Conservation (phyloP, 2,329 filamentous ascomycete genomes). For the Paramyrothecium roridum region DNA sequence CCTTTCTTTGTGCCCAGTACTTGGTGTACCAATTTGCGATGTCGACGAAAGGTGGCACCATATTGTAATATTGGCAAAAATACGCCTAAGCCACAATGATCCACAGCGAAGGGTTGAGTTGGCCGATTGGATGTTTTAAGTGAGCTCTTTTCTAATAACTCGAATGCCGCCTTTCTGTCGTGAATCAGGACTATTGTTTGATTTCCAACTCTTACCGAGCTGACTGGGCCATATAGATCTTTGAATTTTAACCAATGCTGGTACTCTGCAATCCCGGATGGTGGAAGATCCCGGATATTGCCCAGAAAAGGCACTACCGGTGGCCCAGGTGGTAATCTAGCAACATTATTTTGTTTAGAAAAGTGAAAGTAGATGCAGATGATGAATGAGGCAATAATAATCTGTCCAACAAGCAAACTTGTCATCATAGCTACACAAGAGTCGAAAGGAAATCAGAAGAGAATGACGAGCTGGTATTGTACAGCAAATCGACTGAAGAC, state of each 20-base stretch:
- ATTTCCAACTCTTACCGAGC: slow-evolving; percentile 19
- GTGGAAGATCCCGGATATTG: slow-evolving; percentile 43
- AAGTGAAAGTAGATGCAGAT: too few species aligned
- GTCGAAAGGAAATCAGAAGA: too few species aligned
- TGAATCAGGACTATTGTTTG: slow-evolving; percentile 38
- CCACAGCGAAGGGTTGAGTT: slow-evolving; percentile 7
- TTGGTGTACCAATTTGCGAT: slow-evolving; percentile 26
- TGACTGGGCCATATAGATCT: slow-evolving; percentile 24
- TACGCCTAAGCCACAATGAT: slow-evolving; percentile 18
- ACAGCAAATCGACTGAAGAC: too few species aligned
- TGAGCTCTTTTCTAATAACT: slow-evolving; percentile 27
- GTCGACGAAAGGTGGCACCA: slow-evolving; percentile 10
- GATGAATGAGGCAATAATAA: too few species aligned
- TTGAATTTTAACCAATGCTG: slow-evolving; percentile 32
- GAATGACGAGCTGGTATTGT: too few species aligned
- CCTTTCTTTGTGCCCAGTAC: slow-evolving; percentile 20
- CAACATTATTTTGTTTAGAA: not conserved
- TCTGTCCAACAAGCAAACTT: too few species aligned
- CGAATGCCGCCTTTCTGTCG: slow-evolving; percentile 27
- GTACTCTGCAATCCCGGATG: slow-evolving; percentile 22
- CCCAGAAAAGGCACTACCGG: slow-evolving; percentile 38
- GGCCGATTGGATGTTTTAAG: slow-evolving; percentile 14
- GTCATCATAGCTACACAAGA: too few species aligned
- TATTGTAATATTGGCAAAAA: slow-evolving; percentile 13
- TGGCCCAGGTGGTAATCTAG: slow-evolving; percentile 20